phyloP scores from a whole-genome alignment of 805 yeast genomes.

The Candida xyloterini region DNA sequence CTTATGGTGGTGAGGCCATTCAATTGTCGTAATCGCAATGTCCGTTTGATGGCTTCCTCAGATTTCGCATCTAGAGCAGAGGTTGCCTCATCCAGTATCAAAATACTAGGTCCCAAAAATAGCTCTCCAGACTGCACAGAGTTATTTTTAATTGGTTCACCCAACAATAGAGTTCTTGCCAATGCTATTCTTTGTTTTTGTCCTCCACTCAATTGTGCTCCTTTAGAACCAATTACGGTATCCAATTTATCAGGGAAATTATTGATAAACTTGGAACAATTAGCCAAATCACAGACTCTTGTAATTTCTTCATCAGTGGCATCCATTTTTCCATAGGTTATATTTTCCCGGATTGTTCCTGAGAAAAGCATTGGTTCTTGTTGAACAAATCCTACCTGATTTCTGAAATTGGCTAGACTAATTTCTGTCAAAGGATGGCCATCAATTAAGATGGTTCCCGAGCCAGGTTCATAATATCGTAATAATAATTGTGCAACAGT shows the following conservation, averaged over 20 bases:
- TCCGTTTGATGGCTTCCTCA: conserved; percentile 79
- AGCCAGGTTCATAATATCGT: conserved; percentile 76
- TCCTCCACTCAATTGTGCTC: conserved; percentile 90
- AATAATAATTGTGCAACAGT: conserved; percentile 77
- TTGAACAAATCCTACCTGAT: conserved; percentile 82
- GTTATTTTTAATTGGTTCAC: conserved; percentile 20
- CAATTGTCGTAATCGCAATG: conserved; percentile 53
- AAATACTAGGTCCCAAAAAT: conserved; percentile 59
- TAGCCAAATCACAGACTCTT: conserved; percentile 65
- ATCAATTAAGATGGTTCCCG: conserved; percentile 65
- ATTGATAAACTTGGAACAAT: conserved; percentile 64
- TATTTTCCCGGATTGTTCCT: conserved; percentile 81
- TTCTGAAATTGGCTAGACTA: conserved; percentile 69
- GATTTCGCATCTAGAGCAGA: conserved; percentile 88
- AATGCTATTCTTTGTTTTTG: conserved; percentile 91
- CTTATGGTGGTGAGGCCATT: conserved; percentile 74
- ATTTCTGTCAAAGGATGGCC: conserved; percentile 58
- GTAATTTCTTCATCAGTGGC: conserved; percentile 58
- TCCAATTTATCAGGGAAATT: conserved; percentile 80
- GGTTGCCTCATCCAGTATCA: conserved; percentile 91
- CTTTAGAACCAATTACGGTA: conserved; percentile 82
- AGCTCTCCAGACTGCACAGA: conserved; percentile 18
- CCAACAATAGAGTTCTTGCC: conserved; percentile 77
- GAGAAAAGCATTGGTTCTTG: conserved; percentile 90
- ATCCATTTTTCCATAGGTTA: conserved; percentile 68